These are phyloP conservation scores for Cryomyces minteri DNA, from an alignment of 495 filamentous ascomycete species.

Conservation along the genomic window DNA sequence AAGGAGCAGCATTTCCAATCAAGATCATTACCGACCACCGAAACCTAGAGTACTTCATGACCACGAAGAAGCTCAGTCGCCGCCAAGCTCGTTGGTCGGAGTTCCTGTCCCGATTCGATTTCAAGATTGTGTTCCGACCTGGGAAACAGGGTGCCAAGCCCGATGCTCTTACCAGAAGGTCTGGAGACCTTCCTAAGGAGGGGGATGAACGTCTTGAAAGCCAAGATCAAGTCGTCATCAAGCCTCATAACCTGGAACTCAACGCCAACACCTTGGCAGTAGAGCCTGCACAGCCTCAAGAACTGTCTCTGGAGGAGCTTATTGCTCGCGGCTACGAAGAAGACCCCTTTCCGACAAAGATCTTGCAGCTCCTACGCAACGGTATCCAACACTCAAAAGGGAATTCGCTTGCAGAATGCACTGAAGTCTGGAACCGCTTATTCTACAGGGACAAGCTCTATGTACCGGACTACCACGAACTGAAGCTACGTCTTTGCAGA, in stretches of 20 bases:
- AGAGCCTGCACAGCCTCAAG: not conserved
- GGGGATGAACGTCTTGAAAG: not conserved
- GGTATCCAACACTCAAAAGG: not conserved
- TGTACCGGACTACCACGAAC: not conserved
- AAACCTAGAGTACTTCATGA: constrained; percentile 4
- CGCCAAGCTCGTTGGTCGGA: not conserved
- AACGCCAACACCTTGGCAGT: not conserved
- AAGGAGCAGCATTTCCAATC: not conserved
- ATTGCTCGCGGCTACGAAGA: no score
- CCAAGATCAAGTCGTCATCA: not conserved
- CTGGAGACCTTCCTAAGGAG: not conserved
- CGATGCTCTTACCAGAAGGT: not conserved
- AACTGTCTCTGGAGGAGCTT: not conserved
- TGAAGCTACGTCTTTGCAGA: not conserved
- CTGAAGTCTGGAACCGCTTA: not conserved
- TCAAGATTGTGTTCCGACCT: not conserved
- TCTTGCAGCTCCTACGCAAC: not conserved
- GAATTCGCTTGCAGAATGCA: not conserved
- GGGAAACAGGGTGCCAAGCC: not conserved
- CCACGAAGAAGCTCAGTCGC: not conserved
- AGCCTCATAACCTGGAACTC: not conserved
- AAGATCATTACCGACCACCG: constrained; percentile 5
- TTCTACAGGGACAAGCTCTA: not conserved
- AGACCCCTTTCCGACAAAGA: not conserved
- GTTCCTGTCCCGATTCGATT: constrained; percentile 2